Conservation (phyloP, 768 basidiomycete genomes). For the Kondoa malvinella region DNA sequence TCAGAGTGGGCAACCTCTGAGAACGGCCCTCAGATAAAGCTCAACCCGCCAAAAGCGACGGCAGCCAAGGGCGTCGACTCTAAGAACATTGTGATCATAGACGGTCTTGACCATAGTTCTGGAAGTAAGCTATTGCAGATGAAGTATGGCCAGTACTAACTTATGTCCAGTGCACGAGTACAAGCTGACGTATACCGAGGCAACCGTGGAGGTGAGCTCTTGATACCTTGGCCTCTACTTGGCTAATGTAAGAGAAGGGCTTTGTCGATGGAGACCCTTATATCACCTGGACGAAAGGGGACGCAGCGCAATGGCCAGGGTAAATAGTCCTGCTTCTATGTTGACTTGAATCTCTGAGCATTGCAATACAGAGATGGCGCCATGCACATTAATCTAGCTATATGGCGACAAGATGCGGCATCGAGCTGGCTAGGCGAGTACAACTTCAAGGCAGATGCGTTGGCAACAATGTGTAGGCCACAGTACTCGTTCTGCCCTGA, state of each 20-base stretch:
- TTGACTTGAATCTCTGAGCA: not conserved
- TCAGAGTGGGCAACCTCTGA: too few species aligned
- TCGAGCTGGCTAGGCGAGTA: not conserved
- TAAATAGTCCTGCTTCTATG: not conserved
- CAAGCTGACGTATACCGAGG: not conserved
- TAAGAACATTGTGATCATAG: too few species aligned
- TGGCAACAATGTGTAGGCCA: not conserved
- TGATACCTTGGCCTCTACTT: not conserved
- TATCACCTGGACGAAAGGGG: not conserved
- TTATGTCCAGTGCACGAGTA: not conserved
- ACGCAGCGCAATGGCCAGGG: too few species aligned
- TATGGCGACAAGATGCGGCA: not conserved
- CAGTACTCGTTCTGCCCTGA: not conserved
- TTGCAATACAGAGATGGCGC: not conserved
- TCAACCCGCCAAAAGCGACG: too few species aligned
- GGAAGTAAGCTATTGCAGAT: too few species aligned
- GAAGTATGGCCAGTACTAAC: too few species aligned
- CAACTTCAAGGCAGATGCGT: not conserved
- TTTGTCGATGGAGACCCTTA: not conserved
- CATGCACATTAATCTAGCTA: not conserved
- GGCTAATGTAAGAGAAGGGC: not conserved
- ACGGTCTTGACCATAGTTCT: too few species aligned
- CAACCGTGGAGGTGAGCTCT: not conserved
- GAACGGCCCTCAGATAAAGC: too few species aligned
- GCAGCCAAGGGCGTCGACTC: too few species aligned